Evolutionary conservation across 2,329 filamentous ascomycete genomes (phyloP), one percentile per base, ranked within the genome.

Genomic region (Colletotrichum gigasporum): DNA sequence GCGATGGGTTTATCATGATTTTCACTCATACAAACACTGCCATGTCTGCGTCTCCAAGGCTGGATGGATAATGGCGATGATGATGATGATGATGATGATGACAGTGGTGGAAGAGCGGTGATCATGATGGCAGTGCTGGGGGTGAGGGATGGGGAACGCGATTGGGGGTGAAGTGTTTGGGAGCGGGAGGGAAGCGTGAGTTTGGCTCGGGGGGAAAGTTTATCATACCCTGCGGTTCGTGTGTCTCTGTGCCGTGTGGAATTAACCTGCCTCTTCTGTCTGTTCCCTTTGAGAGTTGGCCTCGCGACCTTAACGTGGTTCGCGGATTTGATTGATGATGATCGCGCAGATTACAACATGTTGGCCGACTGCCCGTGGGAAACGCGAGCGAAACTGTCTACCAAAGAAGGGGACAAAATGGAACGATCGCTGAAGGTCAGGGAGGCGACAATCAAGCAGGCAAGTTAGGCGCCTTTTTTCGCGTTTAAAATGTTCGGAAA

Each of bases 211-310:
- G 58, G 66, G 54, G 34, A 50, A 59, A 55, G 63, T 55, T 55
- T 51, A 67, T 61, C 65, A 62, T 67, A 67, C 65, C 65, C 65
- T 62, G 57, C 56, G 53, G 56, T 65, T 65, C 56, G 37, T 37
- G 20, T 28, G 48, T 64, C 28, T 51, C 12, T 37, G 4, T 56
- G 4, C 35, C 48, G n/a, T 39, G n/a, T 42, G 50, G 48, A 35
- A 55, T 44, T 65, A 45, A 50, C 20, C 30, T 32, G 57, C 50
- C 18, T 16, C 18, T 50, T 55, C 18, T 16, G 30, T 28, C 16
- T 32, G 53, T 18, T n/a, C 16, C 28, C 30, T 39, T 37, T 32
- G 30, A 60, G 48, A 62, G 30, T 45, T 55, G 56, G 35, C 42
- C 45, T 48, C 34, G 45, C 59, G 59, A 63, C 63, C 59, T 66